phyloP scores from a whole-genome alignment of 2,329 filamentous ascomycete genomes.

The Pseudocercospora eumusae region DNA sequence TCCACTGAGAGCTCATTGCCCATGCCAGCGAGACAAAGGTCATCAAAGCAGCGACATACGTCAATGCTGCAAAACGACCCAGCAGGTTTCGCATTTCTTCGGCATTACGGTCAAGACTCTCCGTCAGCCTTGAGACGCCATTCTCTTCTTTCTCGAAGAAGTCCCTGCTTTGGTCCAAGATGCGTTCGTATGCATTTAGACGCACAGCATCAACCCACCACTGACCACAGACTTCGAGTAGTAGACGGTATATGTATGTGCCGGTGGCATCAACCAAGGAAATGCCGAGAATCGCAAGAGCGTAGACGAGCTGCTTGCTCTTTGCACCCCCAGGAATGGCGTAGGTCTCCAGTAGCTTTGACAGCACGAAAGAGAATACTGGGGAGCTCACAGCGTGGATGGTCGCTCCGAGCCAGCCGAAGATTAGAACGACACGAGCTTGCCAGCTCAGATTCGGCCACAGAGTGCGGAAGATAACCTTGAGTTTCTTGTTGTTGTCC shows the following conservation, averaged over 20 bases:
- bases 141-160: slow-evolving; percentile 77
- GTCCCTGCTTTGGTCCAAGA: slow-evolving; percentile 71
- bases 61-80: slow-evolving; percentile 71
- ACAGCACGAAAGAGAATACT: slow-evolving; percentile 73
- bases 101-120: slow-evolving; percentile 75
- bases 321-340: slow-evolving; percentile 56
- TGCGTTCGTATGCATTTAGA: slow-evolving; percentile 64
- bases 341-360: slow-evolving; percentile 70
- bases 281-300: slow-evolving; percentile 67
- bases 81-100: slow-evolving; percentile 87
- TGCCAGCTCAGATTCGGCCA: slow-evolving; percentile 63
- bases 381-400: slow-evolving; percentile 69
- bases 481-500: slow-evolving; percentile 40
- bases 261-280: slow-evolving; percentile 66
- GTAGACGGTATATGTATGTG: slow-evolving; percentile 67
- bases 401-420: slow-evolving; percentile 63
- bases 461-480: slow-evolving; percentile 65
- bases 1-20: slow-evolving; percentile 75
- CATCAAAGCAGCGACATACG: slow-evolving; percentile 68
- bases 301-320: slow-evolving; percentile 60
- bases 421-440: slow-evolving; percentile 58
- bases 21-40: slow-evolving; percentile 68
- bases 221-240: slow-evolving; percentile 71
- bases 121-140: slow-evolving; percentile 63
- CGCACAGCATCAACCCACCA: slow-evolving; percentile 75